phyloP scores from a whole-genome alignment of 345 rosid species.

The Dipteronia dyeriana region DNA sequence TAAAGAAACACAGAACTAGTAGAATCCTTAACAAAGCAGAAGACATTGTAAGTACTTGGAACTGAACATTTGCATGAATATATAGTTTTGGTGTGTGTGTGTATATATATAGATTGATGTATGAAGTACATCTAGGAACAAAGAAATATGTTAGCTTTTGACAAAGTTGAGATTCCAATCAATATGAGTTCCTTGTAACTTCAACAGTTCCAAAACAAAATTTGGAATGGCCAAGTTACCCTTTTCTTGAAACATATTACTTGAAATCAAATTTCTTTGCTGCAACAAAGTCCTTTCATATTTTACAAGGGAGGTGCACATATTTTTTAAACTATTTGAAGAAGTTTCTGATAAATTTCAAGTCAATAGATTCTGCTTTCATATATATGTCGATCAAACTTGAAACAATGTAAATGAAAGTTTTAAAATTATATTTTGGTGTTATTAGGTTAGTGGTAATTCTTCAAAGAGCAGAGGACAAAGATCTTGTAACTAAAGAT shows the following conservation, averaged over 20 bases:
- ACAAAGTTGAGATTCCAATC: constrained; percentile 35
- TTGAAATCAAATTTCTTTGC: too few relatives aligned
- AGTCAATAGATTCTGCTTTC: too few relatives aligned
- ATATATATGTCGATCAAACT: not conserved
- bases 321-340: too few relatives aligned
- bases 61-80: not conserved
- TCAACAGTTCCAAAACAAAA: not conserved
- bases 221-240: not conserved
- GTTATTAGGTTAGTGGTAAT: not conserved
- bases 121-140: not conserved
- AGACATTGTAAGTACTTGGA: constrained; percentile 17
- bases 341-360: too few relatives aligned
- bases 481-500: constrained; percentile 1
- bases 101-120: not conserved
- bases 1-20: constrained; percentile 22
- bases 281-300: too few relatives aligned
- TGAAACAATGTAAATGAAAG: too few relatives aligned
- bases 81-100: not conserved
- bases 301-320: too few relatives aligned
- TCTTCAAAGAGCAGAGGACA: not conserved
- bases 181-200: constrained; percentile 30
- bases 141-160: constrained; percentile 27
- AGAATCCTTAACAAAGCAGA: constrained; percentile 15
- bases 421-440: not conserved
- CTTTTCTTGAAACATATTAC: not conserved